These are phyloP conservation scores for Echria macrotheca DNA, from an alignment of 495 filamentous ascomycete genomes.

Conservation along the genomic window DNA sequence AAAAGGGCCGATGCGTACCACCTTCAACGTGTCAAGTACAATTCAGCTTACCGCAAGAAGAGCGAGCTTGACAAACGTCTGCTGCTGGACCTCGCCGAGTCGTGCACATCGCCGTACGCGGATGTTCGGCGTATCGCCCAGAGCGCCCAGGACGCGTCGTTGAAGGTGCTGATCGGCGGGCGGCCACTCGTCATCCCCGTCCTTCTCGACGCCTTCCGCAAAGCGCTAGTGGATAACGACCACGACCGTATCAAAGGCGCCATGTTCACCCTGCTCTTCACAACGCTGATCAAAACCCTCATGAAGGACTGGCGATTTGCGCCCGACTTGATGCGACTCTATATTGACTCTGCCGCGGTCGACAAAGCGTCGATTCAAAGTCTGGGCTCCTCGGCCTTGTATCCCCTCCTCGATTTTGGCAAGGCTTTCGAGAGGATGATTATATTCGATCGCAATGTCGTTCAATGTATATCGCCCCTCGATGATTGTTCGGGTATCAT, in stretches of 20 bases:
- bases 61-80: conserved; percentile 79
- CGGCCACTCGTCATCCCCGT: conserved; percentile 83
- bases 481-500: conserved; percentile 62
- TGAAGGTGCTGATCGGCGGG: conserved; percentile 85
- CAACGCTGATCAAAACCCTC: conserved; percentile 80
- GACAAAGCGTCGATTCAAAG: conserved; percentile 94
- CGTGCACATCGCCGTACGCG: conserved; percentile 88
- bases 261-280: conserved; percentile 82
- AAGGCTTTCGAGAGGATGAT: conserved; percentile 80
- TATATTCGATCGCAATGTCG: conserved; percentile 66
- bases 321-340: conserved; percentile 76
- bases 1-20: conserved; percentile 92
- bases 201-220: conserved; percentile 70
- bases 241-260: conserved; percentile 89
- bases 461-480: conserved; percentile 68
- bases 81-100: conserved; percentile 82
- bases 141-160: conserved; percentile 81
- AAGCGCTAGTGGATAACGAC: conserved; percentile 76
- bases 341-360: conserved; percentile 80
- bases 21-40: conserved; percentile 85
- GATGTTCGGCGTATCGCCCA: conserved; percentile 93
- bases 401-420: conserved; percentile 86
- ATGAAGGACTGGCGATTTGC: conserved; percentile 90
- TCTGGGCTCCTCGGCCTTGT: conserved; percentile 72
- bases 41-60: conserved; percentile 77